Percentiles rank a stretch among this genome's conserved stretches.
Evolutionary conservation across 768 basidiomycete genomes (phyloP).

Genomic region (Serendipita indica): DNA sequence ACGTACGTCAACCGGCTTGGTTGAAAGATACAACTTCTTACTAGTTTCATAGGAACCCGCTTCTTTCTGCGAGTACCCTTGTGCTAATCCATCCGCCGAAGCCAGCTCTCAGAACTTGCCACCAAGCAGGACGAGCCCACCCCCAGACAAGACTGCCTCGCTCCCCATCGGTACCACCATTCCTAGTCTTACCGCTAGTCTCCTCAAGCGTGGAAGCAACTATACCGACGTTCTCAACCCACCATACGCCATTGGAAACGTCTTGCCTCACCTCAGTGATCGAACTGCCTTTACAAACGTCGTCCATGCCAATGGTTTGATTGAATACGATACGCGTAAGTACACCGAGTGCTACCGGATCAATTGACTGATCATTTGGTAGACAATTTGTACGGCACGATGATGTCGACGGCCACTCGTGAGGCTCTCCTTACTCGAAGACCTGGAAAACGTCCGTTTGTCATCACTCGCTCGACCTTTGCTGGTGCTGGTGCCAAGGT

Average conservation of each 20-base stretch:
- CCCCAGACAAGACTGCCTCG: constrained; percentile 39
- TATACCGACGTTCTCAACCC: constrained; percentile 12
- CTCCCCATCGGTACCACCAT: constrained; percentile 29
- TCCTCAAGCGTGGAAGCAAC: constrained; percentile 5
- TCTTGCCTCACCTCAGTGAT: constrained; percentile 30
- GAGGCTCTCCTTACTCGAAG: constrained; percentile 38
- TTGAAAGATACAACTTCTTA: background rate
- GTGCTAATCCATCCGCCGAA: constrained; percentile 43
- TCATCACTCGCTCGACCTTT: constrained; percentile 22
- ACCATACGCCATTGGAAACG: constrained; percentile 12
- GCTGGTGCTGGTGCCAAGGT: constrained; percentile 17
- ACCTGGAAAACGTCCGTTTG: constrained; percentile 46
- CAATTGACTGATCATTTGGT: constrained; percentile 16
- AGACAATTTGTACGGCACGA: constrained; percentile 57
- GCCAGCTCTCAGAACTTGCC: constrained; percentile 39
- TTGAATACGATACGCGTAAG: constrained; percentile 16
- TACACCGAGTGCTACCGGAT: background rate
- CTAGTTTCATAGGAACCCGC: constrained; percentile 7
- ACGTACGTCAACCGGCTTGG: constrained; percentile 57
- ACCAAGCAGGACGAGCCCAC: constrained; percentile 33
- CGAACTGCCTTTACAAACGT: constrained; percentile 26
- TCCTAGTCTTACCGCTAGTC: constrained; percentile 16
- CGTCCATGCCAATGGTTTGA: constrained; percentile 12
- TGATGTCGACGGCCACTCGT: constrained; percentile 56
- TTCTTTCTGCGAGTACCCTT: constrained; percentile 51